A percentile compares a stretch with the other conserved stretches of the same genome.
Evolutionary conservation across 805 yeast species (phyloP).

Genomic region (Starmera amethionina): DNA sequence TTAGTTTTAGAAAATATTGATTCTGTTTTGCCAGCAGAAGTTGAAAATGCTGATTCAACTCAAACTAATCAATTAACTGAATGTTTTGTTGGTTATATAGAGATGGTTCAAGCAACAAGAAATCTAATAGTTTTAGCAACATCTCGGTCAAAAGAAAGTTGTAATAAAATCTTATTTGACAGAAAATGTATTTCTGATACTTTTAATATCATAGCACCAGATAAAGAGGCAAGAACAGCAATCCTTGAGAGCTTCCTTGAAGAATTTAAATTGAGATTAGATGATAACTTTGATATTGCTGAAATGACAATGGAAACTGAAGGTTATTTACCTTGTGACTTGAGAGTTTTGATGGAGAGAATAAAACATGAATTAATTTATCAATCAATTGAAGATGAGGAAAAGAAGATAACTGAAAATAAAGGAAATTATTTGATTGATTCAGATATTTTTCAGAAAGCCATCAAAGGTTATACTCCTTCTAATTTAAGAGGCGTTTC

Average conservation of each 20-base stretch:
- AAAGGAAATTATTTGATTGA: conserved; percentile 4
- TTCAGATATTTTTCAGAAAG: conserved; percentile 35
- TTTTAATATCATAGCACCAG: conserved; percentile 57
- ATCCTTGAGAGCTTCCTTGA: conserved; percentile 26
- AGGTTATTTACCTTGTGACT: conserved; percentile 81
- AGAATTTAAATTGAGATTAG: conserved; percentile 21
- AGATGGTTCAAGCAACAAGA: conserved; percentile 29
- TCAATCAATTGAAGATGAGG: conserved; percentile 5
- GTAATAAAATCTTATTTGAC: conserved; percentile 51
- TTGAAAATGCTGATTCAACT: conserved; percentile 44
- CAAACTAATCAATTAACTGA: conserved; percentile 59
- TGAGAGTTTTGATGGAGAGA: conserved; percentile 63
- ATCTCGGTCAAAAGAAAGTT: conserved; percentile 50
- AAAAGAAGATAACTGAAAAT: not conserved
- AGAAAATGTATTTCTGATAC: conserved; percentile 64
- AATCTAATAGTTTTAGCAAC: conserved; percentile 53
- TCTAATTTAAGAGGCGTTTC: conserved; percentile 81
- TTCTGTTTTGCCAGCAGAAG: conserved; percentile 57
- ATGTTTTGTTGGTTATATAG: conserved; percentile 29
- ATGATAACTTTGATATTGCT: conserved; percentile 32
- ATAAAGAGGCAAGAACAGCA: conserved; percentile 44
- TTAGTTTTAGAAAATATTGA: conserved; percentile 75
- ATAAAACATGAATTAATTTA: conserved; percentile 40
- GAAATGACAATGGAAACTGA: conserved; percentile 67
- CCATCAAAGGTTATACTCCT: conserved; percentile 66